Conservation (phyloP, 2,329 filamentous ascomycete species). For the Colletotrichum sansevieriae region DNA sequence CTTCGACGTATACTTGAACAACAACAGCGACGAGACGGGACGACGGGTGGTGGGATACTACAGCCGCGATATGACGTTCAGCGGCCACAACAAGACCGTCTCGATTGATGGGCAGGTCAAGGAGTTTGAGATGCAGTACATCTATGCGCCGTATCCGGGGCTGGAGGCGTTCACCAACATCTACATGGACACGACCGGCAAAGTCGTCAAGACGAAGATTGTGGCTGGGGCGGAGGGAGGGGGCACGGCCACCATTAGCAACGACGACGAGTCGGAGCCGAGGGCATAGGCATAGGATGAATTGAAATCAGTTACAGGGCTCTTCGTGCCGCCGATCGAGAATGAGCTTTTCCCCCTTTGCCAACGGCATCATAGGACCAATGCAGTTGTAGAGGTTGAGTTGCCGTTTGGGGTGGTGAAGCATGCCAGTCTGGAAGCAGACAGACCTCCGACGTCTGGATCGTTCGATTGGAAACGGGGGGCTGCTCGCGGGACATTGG, state of each 20-base stretch:
- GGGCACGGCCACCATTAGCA: constrained; percentile 64
- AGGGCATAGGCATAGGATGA: not conserved
- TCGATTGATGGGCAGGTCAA: too few relatives aligned
- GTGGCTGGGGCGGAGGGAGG: constrained; percentile 66
- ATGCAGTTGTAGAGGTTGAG: constrained; percentile 16
- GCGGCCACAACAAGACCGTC: too few relatives aligned
- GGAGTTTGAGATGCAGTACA: constrained; percentile 66
- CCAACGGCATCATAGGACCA: constrained; percentile 12
- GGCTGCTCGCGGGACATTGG: too few relatives aligned
- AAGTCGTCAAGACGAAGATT: constrained; percentile 64
- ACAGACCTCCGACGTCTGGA: too few relatives aligned
- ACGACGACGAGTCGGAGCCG: constrained; percentile 46
- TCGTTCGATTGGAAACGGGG: too few relatives aligned
- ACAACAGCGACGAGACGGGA: too few relatives aligned
- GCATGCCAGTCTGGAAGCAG: constrained; percentile 25
- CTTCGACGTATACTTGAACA: too few relatives aligned
- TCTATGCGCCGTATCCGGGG: constrained; percentile 64
- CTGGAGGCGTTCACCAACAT: constrained; percentile 61
- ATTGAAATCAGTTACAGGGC: constrained; percentile 2
- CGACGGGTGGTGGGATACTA: too few relatives aligned
- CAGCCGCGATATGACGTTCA: too few relatives aligned
- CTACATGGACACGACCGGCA: constrained; percentile 60
- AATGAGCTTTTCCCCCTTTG: not conserved
- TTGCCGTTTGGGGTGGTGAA: constrained; percentile 1
- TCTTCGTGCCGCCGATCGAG: not conserved